Evolutionary conservation across 768 basidiomycete species (phyloP).

Genomic region (Amanita pseudoporphyria): DNA sequence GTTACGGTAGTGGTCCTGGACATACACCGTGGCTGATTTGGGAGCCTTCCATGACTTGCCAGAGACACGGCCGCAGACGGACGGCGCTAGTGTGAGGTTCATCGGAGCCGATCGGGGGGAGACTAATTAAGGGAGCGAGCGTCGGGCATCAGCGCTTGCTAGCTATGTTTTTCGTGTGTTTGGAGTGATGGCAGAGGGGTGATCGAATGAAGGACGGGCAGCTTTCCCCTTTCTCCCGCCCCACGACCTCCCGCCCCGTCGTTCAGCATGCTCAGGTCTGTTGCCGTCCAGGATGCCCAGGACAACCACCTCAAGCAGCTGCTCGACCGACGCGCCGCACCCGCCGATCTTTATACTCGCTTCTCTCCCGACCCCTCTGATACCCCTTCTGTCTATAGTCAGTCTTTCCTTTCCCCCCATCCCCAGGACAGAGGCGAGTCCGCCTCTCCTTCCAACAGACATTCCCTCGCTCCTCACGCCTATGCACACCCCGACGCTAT

Average conservation of each 20-base stretch:
- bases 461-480: conserved; percentile 16
- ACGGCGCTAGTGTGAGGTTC: conserved; percentile 33
- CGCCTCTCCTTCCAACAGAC: conserved; percentile 19
- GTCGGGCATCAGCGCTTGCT: neutral
- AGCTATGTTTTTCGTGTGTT: neutral
- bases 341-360: conserved; percentile 37
- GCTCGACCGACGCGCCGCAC: conserved; percentile 43
- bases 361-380: conserved; percentile 53
- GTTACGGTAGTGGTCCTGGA: neutral
- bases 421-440: conserved; percentile 22
- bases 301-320: conserved; percentile 41
- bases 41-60: conserved; percentile 58
- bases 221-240: conserved; percentile 11
- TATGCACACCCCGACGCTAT: conserved; percentile 4
- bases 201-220: neutral
- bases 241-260: conserved; percentile 9
- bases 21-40: conserved; percentile 45
- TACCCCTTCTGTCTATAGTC: conserved; percentile 64
- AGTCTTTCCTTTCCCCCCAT: conserved; percentile 45
- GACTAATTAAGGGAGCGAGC: too few relatives aligned
- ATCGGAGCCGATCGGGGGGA: neutral
- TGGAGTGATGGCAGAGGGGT: neutral
- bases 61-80: conserved; percentile 56
- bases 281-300: conserved; percentile 26
- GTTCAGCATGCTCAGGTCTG: conserved; percentile 31